Conservation (phyloP, 768 basidiomycete genomes). For the Tephrocybe sp. region DNA sequence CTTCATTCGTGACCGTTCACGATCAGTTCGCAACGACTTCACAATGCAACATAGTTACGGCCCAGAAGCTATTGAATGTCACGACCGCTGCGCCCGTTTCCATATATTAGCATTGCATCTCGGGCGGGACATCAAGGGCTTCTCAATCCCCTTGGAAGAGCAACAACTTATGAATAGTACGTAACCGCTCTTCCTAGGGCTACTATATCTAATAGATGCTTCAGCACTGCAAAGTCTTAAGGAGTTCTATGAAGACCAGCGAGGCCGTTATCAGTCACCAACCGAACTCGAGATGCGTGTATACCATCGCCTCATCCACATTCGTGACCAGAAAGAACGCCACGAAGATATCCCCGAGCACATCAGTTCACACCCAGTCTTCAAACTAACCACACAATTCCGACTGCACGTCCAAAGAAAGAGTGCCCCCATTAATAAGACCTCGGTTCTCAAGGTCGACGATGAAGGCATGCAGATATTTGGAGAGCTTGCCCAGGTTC, state of each 20-base stretch:
- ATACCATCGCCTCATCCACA: slow-evolving; percentile 89
- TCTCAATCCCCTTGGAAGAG: slow-evolving; percentile 72
- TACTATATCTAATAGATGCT: background rate
- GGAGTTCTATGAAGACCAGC: slow-evolving; percentile 89
- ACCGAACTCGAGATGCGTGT: slow-evolving; percentile 95
- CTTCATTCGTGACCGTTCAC: slow-evolving; percentile 91
- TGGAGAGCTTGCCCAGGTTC: slow-evolving; percentile 53
- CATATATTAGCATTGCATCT: slow-evolving; percentile 83
- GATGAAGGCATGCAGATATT: slow-evolving; percentile 67
- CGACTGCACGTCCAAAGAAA: slow-evolving; percentile 76
- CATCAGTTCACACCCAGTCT: slow-evolving; percentile 70
- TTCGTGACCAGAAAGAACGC: slow-evolving; percentile 79
- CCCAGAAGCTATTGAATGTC: slow-evolving; percentile 77
- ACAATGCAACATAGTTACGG: slow-evolving; percentile 88
- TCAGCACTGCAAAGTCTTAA: slow-evolving; percentile 88
- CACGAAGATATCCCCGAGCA: slow-evolving; percentile 67
- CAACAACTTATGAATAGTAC: slow-evolving; percentile 90
- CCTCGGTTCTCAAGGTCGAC: slow-evolving; percentile 61
- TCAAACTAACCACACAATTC: slow-evolving; percentile 80
- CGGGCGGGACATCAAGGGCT: slow-evolving; percentile 52
- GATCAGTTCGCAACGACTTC: slow-evolving; percentile 90
- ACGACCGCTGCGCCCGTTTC: slow-evolving; percentile 91
- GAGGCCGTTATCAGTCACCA: slow-evolving; percentile 61
- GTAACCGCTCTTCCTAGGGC: slow-evolving; percentile 24
- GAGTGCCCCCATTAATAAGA: slow-evolving; percentile 73